A percentile compares a stretch with the other conserved stretches of the same genome.
Evolutionary conservation across 495 filamentous ascomycete species (phyloP).

Genomic region (Penicillium pancosmium): DNA sequence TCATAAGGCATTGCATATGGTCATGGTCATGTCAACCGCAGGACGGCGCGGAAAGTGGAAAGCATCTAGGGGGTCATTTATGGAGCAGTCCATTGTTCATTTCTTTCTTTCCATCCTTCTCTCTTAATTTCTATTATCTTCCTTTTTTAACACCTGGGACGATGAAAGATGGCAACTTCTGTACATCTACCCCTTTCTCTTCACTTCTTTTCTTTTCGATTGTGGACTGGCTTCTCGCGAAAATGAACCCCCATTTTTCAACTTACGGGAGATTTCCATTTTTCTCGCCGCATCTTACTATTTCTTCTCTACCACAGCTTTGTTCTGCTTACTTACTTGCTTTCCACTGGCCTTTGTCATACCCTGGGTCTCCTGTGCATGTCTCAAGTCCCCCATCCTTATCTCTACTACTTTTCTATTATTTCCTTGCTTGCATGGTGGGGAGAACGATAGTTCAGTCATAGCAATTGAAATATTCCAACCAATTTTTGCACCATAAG

Average conservation of each 20-base stretch:
- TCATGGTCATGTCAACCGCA: conserved; percentile 31
- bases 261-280: background rate
- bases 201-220: conserved; percentile 2
- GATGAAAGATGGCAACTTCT: conserved; percentile 2
- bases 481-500: background rate
- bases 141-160: conserved; percentile 7
- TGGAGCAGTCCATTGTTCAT: conserved; percentile 31
- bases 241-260: conserved; percentile 7
- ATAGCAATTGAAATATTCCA: conserved; percentile 19
- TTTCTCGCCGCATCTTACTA: conserved; percentile 1
- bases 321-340: conserved; percentile 15
- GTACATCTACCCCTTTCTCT: conserved; percentile 19
- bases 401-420: conserved; percentile 14
- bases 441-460: conserved; percentile 24
- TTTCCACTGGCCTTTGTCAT: conserved; percentile 18
- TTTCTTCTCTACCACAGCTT: conserved; percentile 6
- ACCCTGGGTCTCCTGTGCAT: conserved; percentile 25
- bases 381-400: conserved; percentile 27
- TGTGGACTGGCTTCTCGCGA: conserved; percentile 15
- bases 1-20: conserved; percentile 34
- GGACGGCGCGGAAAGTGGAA: conserved; percentile 32
- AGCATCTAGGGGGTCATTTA: conserved; percentile 28
- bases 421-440: conserved; percentile 25
- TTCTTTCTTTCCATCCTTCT: conserved; percentile 10
- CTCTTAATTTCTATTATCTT: conserved; percentile 9